Conservation (phyloP, 179 eudicot genomes). For the Silene coronaria region DNA sequence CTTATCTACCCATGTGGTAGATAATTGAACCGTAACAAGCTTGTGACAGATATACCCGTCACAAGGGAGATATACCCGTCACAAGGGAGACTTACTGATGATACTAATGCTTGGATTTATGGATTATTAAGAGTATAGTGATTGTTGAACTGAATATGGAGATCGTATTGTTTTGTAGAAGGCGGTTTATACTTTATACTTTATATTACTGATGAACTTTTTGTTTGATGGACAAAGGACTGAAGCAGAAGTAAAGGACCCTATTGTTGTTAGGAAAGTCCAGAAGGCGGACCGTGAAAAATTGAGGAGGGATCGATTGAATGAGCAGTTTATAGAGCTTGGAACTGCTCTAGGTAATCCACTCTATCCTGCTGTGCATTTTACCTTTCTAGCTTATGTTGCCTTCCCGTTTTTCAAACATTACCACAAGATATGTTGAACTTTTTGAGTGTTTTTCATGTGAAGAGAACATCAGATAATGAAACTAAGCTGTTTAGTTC, state of each 20-base stretch:
- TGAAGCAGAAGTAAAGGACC: slow-evolving; percentile 33
- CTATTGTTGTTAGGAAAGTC: slow-evolving; percentile 51
- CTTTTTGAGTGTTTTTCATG: neutral
- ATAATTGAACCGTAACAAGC: too few species aligned
- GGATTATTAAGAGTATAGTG: too few species aligned
- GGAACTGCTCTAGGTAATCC: slow-evolving; percentile 70
- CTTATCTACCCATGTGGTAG: too few species aligned
- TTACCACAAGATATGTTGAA: neutral
- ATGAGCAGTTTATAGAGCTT: slow-evolving; percentile 84
- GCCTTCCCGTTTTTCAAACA: neutral
- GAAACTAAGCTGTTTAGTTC: neutral
- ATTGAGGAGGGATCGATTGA: slow-evolving; percentile 92
- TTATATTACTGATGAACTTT: neutral
- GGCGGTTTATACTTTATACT: too few species aligned
- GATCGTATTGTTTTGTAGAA: neutral
- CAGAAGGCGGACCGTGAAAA: slow-evolving; percentile 97
- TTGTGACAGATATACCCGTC: too few species aligned
- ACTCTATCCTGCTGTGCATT: slow-evolving; percentile 3
- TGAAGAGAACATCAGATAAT: neutral
- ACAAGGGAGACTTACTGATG: too few species aligned
- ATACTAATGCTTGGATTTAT: too few species aligned
- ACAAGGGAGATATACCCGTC: too few species aligned
- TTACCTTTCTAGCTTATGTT: neutral
- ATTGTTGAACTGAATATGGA: neutral
- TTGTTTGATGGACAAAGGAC: slow-evolving; percentile 26